Conservation (phyloP, 164 flowering plant genomes). For the Warburgia ugandensis region DNA sequence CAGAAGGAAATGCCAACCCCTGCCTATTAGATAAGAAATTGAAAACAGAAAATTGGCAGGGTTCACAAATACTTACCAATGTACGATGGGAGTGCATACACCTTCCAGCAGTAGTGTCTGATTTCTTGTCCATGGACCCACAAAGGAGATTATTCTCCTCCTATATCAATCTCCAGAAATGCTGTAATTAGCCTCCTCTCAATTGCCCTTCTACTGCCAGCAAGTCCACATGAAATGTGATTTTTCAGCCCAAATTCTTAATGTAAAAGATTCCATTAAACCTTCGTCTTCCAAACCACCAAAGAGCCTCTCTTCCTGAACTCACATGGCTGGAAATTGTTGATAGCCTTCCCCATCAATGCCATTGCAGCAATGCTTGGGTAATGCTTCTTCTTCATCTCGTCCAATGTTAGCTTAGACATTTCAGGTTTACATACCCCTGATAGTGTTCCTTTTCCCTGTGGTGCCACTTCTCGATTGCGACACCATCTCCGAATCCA, state of each 20-base stretch:
- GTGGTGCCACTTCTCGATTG: constrained; percentile 6
- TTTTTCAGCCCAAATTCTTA: not conserved
- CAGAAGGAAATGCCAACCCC: too few relatives aligned
- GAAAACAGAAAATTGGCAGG: too few relatives aligned
- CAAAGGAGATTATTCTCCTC: not conserved
- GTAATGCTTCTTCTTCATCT: constrained; percentile 44
- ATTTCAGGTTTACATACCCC: constrained; percentile 43
- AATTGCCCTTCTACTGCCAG: constrained; percentile 2
- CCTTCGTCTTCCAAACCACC: constrained; percentile 53
- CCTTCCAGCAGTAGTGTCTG: not conserved
- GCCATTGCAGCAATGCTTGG: constrained; percentile 94
- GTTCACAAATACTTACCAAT: constrained; percentile 2
- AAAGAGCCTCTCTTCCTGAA: constrained; percentile 48
- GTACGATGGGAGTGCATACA: not conserved
- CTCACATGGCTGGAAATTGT: constrained; percentile 44
- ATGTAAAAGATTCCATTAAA: not conserved
- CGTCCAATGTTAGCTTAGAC: too few relatives aligned
- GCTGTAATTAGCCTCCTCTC: not conserved
- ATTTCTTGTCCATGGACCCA: not conserved
- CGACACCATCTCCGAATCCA: constrained; percentile 80
- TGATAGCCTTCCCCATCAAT: constrained; percentile 77
- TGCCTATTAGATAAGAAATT: too few relatives aligned
- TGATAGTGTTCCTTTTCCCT: constrained; percentile 18
- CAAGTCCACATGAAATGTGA: not conserved
- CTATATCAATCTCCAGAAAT: not conserved